A percentile compares a stretch with the other conserved stretches of the same genome.
Conservation (phyloP, 768 basidiomycete species). For the Boletus huronensis region DNA sequence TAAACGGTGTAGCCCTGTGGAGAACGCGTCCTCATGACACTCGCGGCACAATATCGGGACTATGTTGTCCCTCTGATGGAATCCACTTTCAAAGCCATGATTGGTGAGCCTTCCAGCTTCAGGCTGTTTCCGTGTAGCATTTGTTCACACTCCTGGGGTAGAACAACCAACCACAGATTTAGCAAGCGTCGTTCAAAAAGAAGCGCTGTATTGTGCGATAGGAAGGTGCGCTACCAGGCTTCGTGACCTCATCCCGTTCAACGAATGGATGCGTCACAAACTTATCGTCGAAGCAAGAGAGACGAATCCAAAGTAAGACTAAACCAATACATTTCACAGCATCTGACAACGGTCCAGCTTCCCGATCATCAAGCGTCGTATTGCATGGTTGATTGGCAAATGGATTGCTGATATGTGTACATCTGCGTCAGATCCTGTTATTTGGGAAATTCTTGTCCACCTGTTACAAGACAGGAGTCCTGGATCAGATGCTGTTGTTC, state of each 20-base stretch:
- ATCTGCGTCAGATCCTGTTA: conserved; percentile 52
- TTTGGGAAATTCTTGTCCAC: conserved; percentile 82
- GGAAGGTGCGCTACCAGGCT: conserved; percentile 74
- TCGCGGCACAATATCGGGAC: conserved; percentile 65
- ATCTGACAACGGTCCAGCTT: conserved; percentile 47
- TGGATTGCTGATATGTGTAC: conserved; percentile 73
- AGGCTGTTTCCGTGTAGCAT: not conserved
- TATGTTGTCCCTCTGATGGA: conserved; percentile 67
- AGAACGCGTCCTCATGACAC: conserved; percentile 84
- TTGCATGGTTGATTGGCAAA: conserved; percentile 92
- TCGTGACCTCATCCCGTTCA: conserved; percentile 62
- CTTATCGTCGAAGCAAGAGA: conserved; percentile 58
- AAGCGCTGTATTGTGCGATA: conserved; percentile 84
- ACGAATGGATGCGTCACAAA: conserved; percentile 62
- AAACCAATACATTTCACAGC: not conserved
- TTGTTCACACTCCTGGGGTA: conserved; percentile 12
- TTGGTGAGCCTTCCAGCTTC: conserved; percentile 39
- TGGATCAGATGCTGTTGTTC: conserved; percentile 80
- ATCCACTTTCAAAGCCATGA: conserved; percentile 55
- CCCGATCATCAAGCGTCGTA: conserved; percentile 89
- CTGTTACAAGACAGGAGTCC: conserved; percentile 66
- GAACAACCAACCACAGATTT: conserved; percentile 52
- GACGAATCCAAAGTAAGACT: conserved; percentile 52
- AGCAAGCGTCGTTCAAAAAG: conserved; percentile 66
- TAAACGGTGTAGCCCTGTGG: conserved; percentile 68